Evolutionary conservation across 768 basidiomycete genomes (phyloP).

Genomic region (Daedalea quercina): DNA sequence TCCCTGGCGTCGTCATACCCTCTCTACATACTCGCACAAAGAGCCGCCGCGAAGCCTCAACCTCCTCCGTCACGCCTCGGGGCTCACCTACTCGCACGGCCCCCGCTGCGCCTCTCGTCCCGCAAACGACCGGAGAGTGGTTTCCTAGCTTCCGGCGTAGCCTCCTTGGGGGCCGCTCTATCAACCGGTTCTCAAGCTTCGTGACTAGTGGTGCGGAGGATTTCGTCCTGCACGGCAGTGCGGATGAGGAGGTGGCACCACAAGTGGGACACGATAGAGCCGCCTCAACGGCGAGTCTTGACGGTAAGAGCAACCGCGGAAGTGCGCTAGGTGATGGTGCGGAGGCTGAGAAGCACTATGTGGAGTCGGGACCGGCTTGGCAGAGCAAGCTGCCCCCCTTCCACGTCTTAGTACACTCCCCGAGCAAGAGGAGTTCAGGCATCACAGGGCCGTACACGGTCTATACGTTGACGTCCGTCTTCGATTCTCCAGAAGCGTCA

Average conservation of each 20-base stretch:
- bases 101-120: conserved; percentile 38
- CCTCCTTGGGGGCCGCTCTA: conserved; percentile 67
- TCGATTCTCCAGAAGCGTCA: conserved; percentile 26
- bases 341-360: conserved; percentile 64
- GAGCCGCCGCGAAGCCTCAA: conserved; percentile 31
- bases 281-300: conserved; percentile 26
- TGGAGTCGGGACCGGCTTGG: conserved; percentile 71
- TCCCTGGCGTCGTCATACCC: conserved; percentile 37
- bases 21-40: conserved; percentile 16
- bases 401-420: conserved; percentile 71
- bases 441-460: conserved; percentile 68
- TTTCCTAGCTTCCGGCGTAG: conserved; percentile 68
- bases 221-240: conserved; percentile 66
- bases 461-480: conserved; percentile 74
- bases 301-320: conserved; percentile 19
- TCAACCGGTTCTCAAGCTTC: conserved; percentile 84
- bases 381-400: conserved; percentile 67
- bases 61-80: conserved; percentile 44
- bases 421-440: conserved; percentile 62
- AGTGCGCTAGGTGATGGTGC: conserved; percentile 7
- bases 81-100: conserved; percentile 23
- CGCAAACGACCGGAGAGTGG: conserved; percentile 71
- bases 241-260: conserved; percentile 23
- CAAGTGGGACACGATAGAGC: conserved; percentile 16
- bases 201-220: conserved; percentile 84